Evolutionary conservation across 2,329 filamentous ascomycete species (phyloP), one percentile per base, ranked within the genome.

Genomic region (Fusarium tanahbumbuense): DNA sequence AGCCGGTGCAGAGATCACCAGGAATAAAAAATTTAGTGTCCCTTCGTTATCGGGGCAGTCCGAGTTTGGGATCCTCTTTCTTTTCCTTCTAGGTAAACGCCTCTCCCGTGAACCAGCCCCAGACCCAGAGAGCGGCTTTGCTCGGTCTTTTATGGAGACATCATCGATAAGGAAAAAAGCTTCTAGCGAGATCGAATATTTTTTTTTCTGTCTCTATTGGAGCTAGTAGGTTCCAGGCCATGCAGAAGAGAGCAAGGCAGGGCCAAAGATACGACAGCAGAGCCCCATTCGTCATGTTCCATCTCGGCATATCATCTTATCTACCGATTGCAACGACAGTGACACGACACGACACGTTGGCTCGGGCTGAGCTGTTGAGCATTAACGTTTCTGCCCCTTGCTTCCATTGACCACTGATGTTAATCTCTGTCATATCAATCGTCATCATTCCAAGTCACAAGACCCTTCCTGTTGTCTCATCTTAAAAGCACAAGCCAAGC

Each of bases 61-160:
- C 62, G 56, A 70, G 25, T 53, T 45, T 54, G 53, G 60, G 41
- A 42, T 44, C 41, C 41, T 25, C 30, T 50, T 50, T 27, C 25
- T 25, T 37, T 16, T 40, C n/a, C 45, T 18, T 68, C 65, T 70
- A 71, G 60, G 53, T 66, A 50, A 61, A 68, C 68, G 68, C 68
- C 68, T 69, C 68, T 69, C 68, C 68, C 64, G 64, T 50, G 44
- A 47, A 32, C 15, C 45, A 56, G 45, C 47, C 27, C 55, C 49
- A 58, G 44, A 64, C 44, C 44, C 28, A 56, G 67, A 60, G 68
- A 57, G 68, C 68, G 68, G 68, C 68, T 71, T 71, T 65, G 68
- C 52, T 71, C 68, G 68, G 68, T 60, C 64, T 45, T 66, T 58
- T 65, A 64, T 71, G 68, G 68, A 66, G 64, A 47, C 60, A 61